Evolutionary conservation across 2,329 filamentous ascomycete genomes (phyloP).

Genomic region (Fusarium miscanthi): DNA sequence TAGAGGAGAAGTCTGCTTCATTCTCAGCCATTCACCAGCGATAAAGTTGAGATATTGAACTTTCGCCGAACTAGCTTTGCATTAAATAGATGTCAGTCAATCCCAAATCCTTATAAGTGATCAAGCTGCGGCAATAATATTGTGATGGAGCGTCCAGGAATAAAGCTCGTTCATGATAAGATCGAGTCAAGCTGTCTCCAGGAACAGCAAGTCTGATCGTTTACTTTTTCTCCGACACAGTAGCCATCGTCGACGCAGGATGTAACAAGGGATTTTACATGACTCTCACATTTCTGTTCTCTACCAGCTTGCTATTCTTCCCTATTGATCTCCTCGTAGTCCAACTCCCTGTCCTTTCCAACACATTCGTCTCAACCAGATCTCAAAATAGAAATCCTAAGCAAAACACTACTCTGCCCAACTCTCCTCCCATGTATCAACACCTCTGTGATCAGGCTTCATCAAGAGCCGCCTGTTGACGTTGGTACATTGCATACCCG

Average conservation of each 20-base stretch:
- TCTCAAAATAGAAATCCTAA: neutral
- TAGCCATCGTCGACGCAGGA: no score
- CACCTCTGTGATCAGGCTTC: neutral
- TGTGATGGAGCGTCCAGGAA: no score
- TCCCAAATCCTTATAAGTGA: no score
- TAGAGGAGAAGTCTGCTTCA: accelerated
- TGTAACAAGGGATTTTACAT: no score
- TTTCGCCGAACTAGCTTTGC: no score
- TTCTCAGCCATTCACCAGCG: accelerated
- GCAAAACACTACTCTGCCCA: neutral
- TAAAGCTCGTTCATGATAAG: no score
- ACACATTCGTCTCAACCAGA: neutral
- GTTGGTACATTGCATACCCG: accelerated
- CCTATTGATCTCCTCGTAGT: neutral
- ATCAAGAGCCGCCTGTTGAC: accelerated
- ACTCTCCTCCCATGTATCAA: no score
- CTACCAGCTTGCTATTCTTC: neutral
- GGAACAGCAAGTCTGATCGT: no score
- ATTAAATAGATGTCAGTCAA: accelerated
- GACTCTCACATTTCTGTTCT: neutral
- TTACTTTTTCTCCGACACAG: no score
- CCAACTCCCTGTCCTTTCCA: no score
- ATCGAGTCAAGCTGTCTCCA: no score
- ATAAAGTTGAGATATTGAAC: accelerated
- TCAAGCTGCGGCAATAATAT: no score